These are phyloP conservation scores for Pichia sp. DNA, from an alignment of 1,139 yeast species.

Conservation along the genomic window DNA sequence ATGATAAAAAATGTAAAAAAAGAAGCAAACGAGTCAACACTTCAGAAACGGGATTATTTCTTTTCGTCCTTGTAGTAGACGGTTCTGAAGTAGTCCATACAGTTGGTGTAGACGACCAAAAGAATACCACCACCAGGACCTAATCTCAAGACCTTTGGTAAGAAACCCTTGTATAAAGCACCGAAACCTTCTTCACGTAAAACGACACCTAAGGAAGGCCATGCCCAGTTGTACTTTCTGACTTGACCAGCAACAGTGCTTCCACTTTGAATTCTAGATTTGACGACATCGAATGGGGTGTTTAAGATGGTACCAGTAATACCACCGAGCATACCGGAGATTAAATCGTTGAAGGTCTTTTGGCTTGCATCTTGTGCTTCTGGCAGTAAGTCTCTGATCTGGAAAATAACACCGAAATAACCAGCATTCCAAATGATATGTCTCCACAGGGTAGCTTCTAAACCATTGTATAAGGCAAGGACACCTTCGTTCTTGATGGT, in stretches of 20 bases:
- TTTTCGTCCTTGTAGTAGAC: conserved; percentile 43
- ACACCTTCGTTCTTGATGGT: conserved; percentile 76
- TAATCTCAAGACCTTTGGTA: conserved; percentile 95
- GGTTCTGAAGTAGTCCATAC: conserved; percentile 91
- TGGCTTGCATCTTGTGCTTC: conserved; percentile 65
- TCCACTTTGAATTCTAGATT: conserved; percentile 94
- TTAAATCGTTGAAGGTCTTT: conserved; percentile 80
- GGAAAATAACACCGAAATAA: conserved; percentile 93
- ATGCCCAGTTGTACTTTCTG: conserved; percentile 88
- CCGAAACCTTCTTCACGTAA: conserved; percentile 86
- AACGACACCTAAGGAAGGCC: conserved; percentile 75
- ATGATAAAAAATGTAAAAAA: too few species aligned
- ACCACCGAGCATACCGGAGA: conserved; percentile 96
- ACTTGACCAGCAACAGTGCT: conserved; percentile 58
- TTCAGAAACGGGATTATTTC: neutral
- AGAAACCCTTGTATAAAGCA: conserved; percentile 91
- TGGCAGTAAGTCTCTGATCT: conserved; percentile 78
- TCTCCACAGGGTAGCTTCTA: conserved; percentile 98
- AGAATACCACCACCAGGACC: conserved; percentile 99
- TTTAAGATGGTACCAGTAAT: conserved; percentile 90
- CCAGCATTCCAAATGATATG: conserved; percentile 98
- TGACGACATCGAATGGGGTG: conserved; percentile 98
- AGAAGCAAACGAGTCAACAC: neutral
- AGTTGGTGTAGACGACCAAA: conserved; percentile 89
- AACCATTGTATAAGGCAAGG: conserved; percentile 86